Conservation (phyloP, 2,329 filamentous ascomycete species). For the Passalora sequoiae region DNA sequence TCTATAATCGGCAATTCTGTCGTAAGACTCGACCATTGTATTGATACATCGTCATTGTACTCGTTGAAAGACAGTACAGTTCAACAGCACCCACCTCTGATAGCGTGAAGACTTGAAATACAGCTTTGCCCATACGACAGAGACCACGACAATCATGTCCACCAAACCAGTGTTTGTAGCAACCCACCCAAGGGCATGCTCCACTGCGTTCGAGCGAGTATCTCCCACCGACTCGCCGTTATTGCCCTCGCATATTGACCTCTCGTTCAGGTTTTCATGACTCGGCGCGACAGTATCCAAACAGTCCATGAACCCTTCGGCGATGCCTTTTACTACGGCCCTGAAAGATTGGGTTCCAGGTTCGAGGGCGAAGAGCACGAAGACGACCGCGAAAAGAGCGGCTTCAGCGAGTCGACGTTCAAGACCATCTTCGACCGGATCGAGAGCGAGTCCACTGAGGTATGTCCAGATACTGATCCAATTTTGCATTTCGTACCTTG, state of each 20-base stretch:
- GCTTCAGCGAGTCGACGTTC: conserved; percentile 66
- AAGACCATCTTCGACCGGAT: conserved; percentile 72
- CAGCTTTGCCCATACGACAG: conserved; percentile 11
- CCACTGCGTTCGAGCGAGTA: conserved; percentile 94
- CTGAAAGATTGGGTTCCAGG: conserved; percentile 74
- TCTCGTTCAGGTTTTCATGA: conserved; percentile 83
- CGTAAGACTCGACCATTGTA: conserved; percentile 1
- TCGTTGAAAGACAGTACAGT: neutral
- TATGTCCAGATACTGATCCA: conserved; percentile 41
- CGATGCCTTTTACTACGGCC: conserved; percentile 93
- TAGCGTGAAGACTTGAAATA: conserved; percentile 12
- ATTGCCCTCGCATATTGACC: neutral
- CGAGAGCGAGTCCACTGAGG: conserved; percentile 67
- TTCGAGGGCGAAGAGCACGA: conserved; percentile 62
- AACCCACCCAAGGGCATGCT: conserved; percentile 91
- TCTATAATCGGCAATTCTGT: conserved; percentile 1
- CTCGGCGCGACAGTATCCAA: conserved; percentile 70
- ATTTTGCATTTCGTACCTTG: conserved; percentile 6
- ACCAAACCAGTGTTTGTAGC: conserved; percentile 82
- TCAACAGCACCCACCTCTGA: neutral
- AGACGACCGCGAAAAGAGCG: conserved; percentile 50
- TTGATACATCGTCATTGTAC: neutral
- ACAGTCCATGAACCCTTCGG: conserved; percentile 95
- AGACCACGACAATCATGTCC: conserved; percentile 51
- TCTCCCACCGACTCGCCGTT: conserved; percentile 27